Base-by-base conservation (phyloP, 2,329 filamentous ascomycete genomes). In the Metarhizium rileyi region DNA sequence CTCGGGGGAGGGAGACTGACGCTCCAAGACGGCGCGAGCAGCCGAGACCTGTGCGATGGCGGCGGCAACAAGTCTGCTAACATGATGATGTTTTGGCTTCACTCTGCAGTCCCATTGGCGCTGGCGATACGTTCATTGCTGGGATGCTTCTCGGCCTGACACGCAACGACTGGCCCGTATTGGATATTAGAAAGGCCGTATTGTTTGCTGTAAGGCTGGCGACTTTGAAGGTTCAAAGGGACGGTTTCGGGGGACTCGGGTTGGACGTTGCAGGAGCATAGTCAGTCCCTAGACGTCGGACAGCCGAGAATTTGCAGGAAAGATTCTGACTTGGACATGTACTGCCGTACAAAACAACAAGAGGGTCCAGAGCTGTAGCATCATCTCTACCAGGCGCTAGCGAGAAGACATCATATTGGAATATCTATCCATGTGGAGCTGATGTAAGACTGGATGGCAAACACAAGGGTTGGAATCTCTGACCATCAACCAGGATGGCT, bases 101-200 rank as follows among this genome's bases (percentile, higher is more conserved):
- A 26, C 30, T 40, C 14, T 14, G 61, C 61, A 87, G 84, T 62
- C 75, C 83, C 5, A 76, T 88, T 53, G 86, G 85, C 49, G 85
- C 85, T 41, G 86, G 86, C 56, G 86, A 89, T 60, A 87, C 85
- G 0, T 89, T 89, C 59, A 78, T 85, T 55, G 85, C 84, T 30
- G 84, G 83, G 52, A 80, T 86, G 64, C 66, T 89, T 45, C 87
- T 82, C 65, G 74, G 71, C 33, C 63, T 86, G 53, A 65, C 41
- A 35, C 8, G 36, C 33, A 41, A 40, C 16, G 42, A 49, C 33
- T 49, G 47, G 47, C 42, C 47, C 30, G 26, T 45, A 38, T 16
- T 23, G 23, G 18, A 42, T 25, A n/a, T 48, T 3, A 9, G 16
- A 5, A 33, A 25, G 5, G 38, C 46, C 26, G 5, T 22, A 16